These are phyloP conservation scores for Solanum lycopersicoides DNA, from an alignment of 257 asterid species.

Conservation along the genomic window DNA sequence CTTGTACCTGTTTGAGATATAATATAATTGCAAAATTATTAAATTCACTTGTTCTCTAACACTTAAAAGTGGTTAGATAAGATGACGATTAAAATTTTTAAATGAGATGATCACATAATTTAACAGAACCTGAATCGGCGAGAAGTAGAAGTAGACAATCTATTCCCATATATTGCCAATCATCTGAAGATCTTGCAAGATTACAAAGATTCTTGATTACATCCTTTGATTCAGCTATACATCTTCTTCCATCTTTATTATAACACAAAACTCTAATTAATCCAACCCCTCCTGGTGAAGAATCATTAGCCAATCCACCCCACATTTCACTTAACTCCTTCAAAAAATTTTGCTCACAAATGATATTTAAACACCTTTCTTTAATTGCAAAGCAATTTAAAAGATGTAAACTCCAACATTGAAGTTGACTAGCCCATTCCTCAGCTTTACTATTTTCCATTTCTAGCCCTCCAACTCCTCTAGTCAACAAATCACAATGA, in stretches of 20 bases:
- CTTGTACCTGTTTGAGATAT: slow-evolving; percentile 18
- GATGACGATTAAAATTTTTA: not conserved
- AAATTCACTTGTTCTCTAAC: not conserved
- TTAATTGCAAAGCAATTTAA: slow-evolving; percentile 66
- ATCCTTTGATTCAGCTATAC: slow-evolving; percentile 28
- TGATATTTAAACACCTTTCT: slow-evolving; percentile 39
- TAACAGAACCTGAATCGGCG: slow-evolving; percentile 33
- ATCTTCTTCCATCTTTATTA: slow-evolving; percentile 45
- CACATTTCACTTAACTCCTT: slow-evolving; percentile 52
- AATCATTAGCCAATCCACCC: slow-evolving; percentile 56
- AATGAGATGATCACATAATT: not conserved
- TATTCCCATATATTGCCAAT: slow-evolving; percentile 80
- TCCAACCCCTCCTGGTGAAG: slow-evolving; percentile 68
- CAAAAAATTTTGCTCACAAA: slow-evolving; percentile 41
- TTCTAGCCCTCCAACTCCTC: slow-evolving; percentile 62
- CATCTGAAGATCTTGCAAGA: slow-evolving; percentile 64
- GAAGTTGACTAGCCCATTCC: slow-evolving; percentile 86
- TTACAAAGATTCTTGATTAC: slow-evolving; percentile 53
- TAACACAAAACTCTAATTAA: slow-evolving; percentile 57
- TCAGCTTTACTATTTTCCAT: slow-evolving; percentile 63
- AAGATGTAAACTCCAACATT: slow-evolving; percentile 78
- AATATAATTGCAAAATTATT: not conserved
- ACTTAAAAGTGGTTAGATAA: not conserved
- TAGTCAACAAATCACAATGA: slow-evolving; percentile 44
- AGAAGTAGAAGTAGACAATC: slow-evolving; percentile 73